Percentiles rank a stretch among this genome's conserved stretches.
Conservation (phyloP, 2,329 filamentous ascomycete species). For the Diaporthe caulivora region DNA sequence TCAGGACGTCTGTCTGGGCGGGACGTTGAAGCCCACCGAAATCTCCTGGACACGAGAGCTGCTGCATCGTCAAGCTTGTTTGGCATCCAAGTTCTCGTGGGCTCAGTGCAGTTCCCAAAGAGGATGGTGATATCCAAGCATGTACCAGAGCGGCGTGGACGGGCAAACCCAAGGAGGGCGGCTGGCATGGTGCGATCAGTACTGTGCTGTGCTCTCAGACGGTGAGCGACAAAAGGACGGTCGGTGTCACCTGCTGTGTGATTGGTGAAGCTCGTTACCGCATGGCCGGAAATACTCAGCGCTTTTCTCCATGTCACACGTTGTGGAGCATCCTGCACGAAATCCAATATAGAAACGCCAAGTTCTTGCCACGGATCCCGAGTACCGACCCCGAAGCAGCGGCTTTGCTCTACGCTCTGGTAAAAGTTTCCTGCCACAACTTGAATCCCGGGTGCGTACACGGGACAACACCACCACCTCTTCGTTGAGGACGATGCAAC, state of each 20-base stretch:
- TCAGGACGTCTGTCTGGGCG: conserved; percentile 17
- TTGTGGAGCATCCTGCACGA: conserved; percentile 17
- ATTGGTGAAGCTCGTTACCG: conserved; percentile 29
- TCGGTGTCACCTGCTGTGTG: background rate
- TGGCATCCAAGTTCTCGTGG: background rate
- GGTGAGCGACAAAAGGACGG: conserved; percentile 20
- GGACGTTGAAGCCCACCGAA: background rate
- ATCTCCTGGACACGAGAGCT: background rate
- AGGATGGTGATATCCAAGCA: background rate
- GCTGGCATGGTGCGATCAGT: background rate
- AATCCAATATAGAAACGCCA: conserved; percentile 31
- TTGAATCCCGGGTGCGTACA: background rate
- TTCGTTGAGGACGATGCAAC: background rate
- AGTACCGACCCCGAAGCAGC: conserved; percentile 19
- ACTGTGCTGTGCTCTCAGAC: background rate
- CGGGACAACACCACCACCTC: background rate
- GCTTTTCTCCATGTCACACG: conserved; percentile 11
- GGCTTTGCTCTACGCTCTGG: background rate
- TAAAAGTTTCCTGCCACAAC: background rate
- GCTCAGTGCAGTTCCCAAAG: background rate
- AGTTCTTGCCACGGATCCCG: conserved; percentile 27
- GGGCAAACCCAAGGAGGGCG: background rate
- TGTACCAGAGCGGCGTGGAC: background rate
- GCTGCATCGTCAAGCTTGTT: background rate
- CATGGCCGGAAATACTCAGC: conserved; percentile 16